These are phyloP conservation scores for Sonneratia caseolaris DNA, from an alignment of 345 rosid species.

Conservation along the genomic window DNA sequence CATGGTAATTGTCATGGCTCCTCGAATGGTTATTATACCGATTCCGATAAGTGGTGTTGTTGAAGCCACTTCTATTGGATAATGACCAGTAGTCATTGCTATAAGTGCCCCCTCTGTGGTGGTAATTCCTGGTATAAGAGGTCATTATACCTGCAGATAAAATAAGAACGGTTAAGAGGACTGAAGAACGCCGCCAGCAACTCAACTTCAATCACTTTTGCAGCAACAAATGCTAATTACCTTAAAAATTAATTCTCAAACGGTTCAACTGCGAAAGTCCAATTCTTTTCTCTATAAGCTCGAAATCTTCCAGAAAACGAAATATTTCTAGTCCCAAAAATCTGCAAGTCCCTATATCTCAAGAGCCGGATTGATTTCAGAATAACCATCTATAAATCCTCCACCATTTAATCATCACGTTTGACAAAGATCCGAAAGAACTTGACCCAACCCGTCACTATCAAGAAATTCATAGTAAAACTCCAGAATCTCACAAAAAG, in stretches of 20 bases:
- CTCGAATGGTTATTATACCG: slow-evolving; percentile 13
- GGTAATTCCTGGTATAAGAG: slow-evolving; percentile 26
- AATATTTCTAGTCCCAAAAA: background rate
- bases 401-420: background rate
- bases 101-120: slow-evolving; percentile 29
- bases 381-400: background rate
- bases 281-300: background rate
- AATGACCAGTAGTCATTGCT: slow-evolving; percentile 25
- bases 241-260: background rate
- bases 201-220: background rate
- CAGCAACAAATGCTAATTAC: background rate
- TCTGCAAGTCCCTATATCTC: background rate
- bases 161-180: background rate
- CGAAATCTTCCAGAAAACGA: background rate
- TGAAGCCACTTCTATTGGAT: slow-evolving; percentile 18
- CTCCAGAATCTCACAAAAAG: background rate
- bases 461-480: background rate
- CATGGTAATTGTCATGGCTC: slow-evolving; percentile 18
- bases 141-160: slow-evolving; percentile 36
- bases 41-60: slow-evolving; percentile 18
- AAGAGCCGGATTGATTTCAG: background rate
- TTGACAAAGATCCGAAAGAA: background rate
- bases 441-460: background rate
- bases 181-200: background rate
- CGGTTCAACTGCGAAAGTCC: background rate